phyloP scores from a whole-genome alignment of 2,329 filamentous ascomycete genomes.

The Phaeophleospora eucalypticola region DNA sequence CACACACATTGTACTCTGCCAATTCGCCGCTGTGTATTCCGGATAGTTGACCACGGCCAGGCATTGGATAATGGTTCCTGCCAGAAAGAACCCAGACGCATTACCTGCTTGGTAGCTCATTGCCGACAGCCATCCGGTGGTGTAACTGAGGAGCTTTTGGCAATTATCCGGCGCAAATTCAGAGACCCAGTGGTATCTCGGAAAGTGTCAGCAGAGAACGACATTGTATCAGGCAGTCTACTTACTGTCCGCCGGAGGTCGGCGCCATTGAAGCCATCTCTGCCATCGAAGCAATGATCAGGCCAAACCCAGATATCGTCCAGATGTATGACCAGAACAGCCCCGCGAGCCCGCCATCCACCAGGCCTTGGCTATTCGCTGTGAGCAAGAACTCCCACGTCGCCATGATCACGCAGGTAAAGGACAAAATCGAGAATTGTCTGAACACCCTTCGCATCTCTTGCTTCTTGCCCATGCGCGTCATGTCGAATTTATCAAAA shows the following conservation, averaged over 20 bases:
- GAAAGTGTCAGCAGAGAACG: too few species aligned
- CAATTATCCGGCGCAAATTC: conserved; percentile 14
- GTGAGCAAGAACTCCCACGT: conserved; percentile 50
- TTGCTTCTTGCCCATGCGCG: conserved; percentile 47
- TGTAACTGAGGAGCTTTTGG: conserved; percentile 28
- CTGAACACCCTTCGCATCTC: conserved; percentile 49
- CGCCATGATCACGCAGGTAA: conserved; percentile 48
- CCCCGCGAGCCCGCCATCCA: conserved; percentile 16
- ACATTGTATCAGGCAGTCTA: too few species aligned
- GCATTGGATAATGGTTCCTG: conserved; percentile 19
- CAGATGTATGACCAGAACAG: conserved; percentile 20
- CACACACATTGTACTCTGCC: conserved; percentile 20
- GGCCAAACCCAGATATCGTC: conserved; percentile 15
- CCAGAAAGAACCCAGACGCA: conserved; percentile 19
- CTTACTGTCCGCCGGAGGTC: conserved; percentile 24
- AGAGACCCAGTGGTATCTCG: conserved; percentile 1
- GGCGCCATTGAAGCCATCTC: conserved; percentile 32
- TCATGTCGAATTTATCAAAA: conserved; percentile 41
- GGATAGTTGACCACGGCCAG: conserved; percentile 19
- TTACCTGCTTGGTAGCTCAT: conserved; percentile 22
- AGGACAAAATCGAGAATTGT: conserved; percentile 48
- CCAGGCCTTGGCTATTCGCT: conserved; percentile 26
- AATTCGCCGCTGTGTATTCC: conserved; percentile 14
- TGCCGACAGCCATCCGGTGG: conserved; percentile 17
- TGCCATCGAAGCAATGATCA: conserved; percentile 25